phyloP scores from a whole-genome alignment of 2,329 filamentous ascomycete species.

The Alternaria sp. region DNA sequence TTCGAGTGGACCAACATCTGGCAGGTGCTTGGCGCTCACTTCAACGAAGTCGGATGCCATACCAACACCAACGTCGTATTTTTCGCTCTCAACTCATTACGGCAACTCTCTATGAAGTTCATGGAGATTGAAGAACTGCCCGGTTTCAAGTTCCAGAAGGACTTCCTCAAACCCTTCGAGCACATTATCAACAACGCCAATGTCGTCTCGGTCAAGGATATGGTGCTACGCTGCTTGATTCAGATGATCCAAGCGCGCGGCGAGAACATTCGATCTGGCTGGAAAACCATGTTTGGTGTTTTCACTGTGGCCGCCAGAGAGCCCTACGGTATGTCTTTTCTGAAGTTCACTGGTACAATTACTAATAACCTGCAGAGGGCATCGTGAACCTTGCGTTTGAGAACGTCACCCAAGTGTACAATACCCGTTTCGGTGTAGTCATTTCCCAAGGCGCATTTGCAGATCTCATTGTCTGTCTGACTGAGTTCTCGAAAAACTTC shows the following conservation, averaged over 20 bases:
- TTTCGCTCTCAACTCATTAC: slow-evolving; percentile 92
- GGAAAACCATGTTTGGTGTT: slow-evolving; percentile 99
- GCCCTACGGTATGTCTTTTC: slow-evolving; percentile 67
- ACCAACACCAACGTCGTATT: slow-evolving; percentile 96
- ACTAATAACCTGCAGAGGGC: slow-evolving; percentile 65
- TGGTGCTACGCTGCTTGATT: slow-evolving; percentile 93
- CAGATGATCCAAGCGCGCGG: slow-evolving; percentile 99
- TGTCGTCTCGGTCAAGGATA: slow-evolving; percentile 93
- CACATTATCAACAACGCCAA: slow-evolving; percentile 94
- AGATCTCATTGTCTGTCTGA: slow-evolving; percentile 93
- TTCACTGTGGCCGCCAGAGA: slow-evolving; percentile 95
- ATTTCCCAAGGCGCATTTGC: slow-evolving; percentile 97
- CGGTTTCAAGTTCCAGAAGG: slow-evolving; percentile 99
- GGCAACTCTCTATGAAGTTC: slow-evolving; percentile 97
- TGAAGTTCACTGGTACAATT: neutral
- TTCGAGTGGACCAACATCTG: slow-evolving; percentile 99
- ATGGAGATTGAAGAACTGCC: slow-evolving; percentile 98
- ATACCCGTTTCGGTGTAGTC: slow-evolving; percentile 91
- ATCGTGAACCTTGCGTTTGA: slow-evolving; percentile 98
- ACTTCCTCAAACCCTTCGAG: slow-evolving; percentile 98
- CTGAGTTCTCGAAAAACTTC: slow-evolving; percentile 98
- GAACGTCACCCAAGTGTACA: slow-evolving; percentile 95
- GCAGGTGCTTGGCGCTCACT: slow-evolving; percentile 96
- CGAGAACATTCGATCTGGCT: slow-evolving; percentile 95
- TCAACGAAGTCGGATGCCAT: slow-evolving; percentile 96